Base-by-base conservation (phyloP, 495 filamentous ascomycete species). In the Aspergillus sparsus region DNA sequence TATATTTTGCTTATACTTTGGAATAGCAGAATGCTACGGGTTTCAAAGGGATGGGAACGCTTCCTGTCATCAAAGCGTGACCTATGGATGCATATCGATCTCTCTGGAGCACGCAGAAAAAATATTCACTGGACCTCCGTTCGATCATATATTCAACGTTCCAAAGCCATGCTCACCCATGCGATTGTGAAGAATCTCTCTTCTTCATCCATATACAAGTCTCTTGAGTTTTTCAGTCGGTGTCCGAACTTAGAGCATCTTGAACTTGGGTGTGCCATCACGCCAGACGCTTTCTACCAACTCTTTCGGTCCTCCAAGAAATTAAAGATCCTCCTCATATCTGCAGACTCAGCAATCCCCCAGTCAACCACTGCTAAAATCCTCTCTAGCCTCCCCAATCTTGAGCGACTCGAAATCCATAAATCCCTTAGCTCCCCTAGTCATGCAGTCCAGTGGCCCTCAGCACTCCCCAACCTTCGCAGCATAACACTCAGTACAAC, bases 51-150 rank as follows among this genome's bases (percentile, higher is more conserved):
- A 52, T 87, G 85, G 85, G 66, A 73, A 13, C 58, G 62, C 5
- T 77, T 82, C 39, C 65, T 86, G 5, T 69, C 67, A 37, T 76
- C 74, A 1, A 64, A 73, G 42, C 70, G 75, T 0, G 58, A 67
- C 8, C 66, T 85, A 0, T 87, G 83, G 83, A 75, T 68, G 57
- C 58, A 78, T 41, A 65, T 87, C 8, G 82, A 86, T 57, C 70
- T 87, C 27, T 75, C 73, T 5, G 63, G 64, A 0, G 79, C 79
- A 10, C 72, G 69, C 34, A 62, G 65, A 61, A 72, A 72, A 61
- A 72, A 72, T 18, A 75, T 84, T 8, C 59, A 61, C 8, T 71
- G 70, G 58, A 63, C 63, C 2, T 75, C 80, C 13, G 62, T 84
- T 18, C 62, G 72, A 9, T 67, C 74, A 18, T 83, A 74, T 62